phyloP scores from a whole-genome alignment of 2,329 filamentous ascomycete species.

The Neonectria coccinea region DNA sequence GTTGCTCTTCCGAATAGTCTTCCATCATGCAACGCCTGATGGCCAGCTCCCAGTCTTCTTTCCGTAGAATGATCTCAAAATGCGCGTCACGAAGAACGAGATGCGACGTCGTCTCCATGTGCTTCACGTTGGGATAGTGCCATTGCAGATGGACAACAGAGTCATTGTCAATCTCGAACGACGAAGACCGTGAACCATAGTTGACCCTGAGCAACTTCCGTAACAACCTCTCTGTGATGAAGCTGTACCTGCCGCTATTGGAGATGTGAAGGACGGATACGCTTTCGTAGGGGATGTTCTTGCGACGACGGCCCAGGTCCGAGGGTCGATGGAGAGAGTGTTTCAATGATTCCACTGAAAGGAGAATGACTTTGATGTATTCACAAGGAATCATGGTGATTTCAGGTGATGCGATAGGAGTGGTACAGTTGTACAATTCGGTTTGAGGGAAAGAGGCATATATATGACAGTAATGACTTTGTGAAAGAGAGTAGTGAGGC shows the following conservation, averaged over 20 bases:
- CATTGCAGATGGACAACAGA: slow-evolving; percentile 24
- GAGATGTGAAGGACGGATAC: slow-evolving; percentile 14
- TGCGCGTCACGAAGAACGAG: slow-evolving; percentile 21
- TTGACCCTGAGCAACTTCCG: not conserved
- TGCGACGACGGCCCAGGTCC: not conserved
- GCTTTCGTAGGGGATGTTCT: not conserved
- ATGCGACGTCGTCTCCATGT: slow-evolving; percentile 20
- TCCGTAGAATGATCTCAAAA: slow-evolving; percentile 29
- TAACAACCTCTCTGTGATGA: not conserved
- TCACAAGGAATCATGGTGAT: slow-evolving; percentile 5
- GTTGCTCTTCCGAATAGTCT: not conserved
- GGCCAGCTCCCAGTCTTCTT: slow-evolving; percentile 29
- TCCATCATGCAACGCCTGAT: slow-evolving; percentile 12
- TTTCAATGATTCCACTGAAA: not conserved
- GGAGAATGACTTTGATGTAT: slow-evolving; percentile 2
- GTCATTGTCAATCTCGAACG: slow-evolving; percentile 12
- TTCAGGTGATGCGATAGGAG: not conserved
- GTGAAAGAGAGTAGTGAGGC: not conserved
- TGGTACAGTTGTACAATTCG: not conserved
- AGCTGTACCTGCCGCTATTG: slow-evolving; percentile 21
- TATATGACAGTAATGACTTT: not conserved
- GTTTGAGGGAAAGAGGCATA: not conserved
- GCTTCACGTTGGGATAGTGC: slow-evolving; percentile 12
- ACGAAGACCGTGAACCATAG: not conserved
- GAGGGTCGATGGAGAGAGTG: not conserved